Base-by-base conservation (phyloP, 179 eudicot genomes). In the Pouteria campechiana region DNA sequence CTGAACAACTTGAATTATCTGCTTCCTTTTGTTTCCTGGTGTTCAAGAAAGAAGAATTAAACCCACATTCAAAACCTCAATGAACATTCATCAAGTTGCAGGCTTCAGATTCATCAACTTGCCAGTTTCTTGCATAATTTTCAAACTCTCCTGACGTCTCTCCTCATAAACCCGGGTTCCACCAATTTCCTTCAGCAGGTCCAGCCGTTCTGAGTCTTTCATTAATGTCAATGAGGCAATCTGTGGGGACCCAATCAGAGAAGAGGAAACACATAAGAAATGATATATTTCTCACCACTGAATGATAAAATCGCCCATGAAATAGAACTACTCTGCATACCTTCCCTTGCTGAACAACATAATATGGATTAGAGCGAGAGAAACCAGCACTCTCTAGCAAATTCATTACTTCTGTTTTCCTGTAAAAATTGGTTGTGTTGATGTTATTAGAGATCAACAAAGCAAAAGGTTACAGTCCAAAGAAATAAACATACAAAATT, bases 281-380 rank as follows among this genome's bases (percentile, higher is more conserved):
- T n/a, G n/a, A n/a, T n/a, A n/a, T n/a, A n/a, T n/a, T n/a, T n/a
- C n/a, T n/a, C n/a, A n/a, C n/a, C n/a, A n/a, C n/a, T n/a, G n/a
- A n/a, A n/a, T n/a, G n/a, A n/a, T n/a, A n/a, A n/a, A n/a, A n/a
- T n/a, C n/a, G n/a, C n/a, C n/a, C n/a, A n/a, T n/a, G n/a, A n/a
- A n/a, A n/a, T n/a, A n/a, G n/a, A n/a, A n/a, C n/a, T n/a, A n/a
- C n/a, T n/a, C n/a, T n/a, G 21, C 51, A 40, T 63, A 92, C 99
- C 65, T 92, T 87, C 55, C 99, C 99, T 67, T 92, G 99, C 70
- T 92, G 96, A 62, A 92, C 96, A 46, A 92, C 99, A 72, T 92
- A 87, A 63, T 92, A 92, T 42, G 99, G 96, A 53, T 92, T 92
- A 48, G 99, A 92, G 48, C 99, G 94, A 58, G 99, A 92, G 55